Evolutionary conservation across 305 asterid genomes (phyloP).

Genomic region (Plantago coronopus): DNA sequence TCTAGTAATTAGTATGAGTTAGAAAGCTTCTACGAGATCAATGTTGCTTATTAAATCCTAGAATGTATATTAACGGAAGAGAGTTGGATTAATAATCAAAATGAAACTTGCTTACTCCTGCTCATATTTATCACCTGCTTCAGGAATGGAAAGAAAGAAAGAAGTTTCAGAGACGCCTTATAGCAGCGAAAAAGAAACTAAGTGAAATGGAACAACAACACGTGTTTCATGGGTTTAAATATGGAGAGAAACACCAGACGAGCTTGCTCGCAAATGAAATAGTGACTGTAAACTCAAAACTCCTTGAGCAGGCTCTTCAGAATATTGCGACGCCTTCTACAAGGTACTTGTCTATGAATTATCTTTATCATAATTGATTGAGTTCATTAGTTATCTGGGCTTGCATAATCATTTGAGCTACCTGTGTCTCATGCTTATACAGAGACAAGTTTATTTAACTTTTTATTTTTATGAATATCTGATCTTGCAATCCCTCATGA

Average conservation of each 20-base stretch:
- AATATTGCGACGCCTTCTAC: constrained; percentile 32
- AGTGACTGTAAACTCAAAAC: constrained; percentile 61
- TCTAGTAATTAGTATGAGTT: neutral
- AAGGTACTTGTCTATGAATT: constrained; percentile 40
- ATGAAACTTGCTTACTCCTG: constrained; percentile 20
- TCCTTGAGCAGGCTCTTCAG: constrained; percentile 66
- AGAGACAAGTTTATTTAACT: neutral
- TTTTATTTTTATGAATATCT: constrained; percentile 2
- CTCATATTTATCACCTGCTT: constrained; percentile 24
- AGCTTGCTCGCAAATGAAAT: constrained; percentile 77
- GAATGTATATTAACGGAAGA: neutral
- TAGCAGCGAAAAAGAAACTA: constrained; percentile 88
- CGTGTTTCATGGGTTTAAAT: constrained; percentile 74
- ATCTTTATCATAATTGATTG: neutral
- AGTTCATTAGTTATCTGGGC: neutral
- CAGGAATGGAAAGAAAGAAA: constrained; percentile 95
- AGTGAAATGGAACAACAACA: constrained; percentile 85
- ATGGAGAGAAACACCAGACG: constrained; percentile 72
- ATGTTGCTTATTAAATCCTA: neutral
- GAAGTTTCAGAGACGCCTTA: constrained; percentile 66
- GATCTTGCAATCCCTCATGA: neutral
- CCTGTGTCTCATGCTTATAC: neutral
- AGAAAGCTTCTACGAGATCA: constrained; percentile 6
- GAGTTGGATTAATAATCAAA: neutral
- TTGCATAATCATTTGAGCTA: too few species aligned